Base-by-base conservation (phyloP, 495 filamentous ascomycete genomes). In the Margaritispora aquatica region DNA sequence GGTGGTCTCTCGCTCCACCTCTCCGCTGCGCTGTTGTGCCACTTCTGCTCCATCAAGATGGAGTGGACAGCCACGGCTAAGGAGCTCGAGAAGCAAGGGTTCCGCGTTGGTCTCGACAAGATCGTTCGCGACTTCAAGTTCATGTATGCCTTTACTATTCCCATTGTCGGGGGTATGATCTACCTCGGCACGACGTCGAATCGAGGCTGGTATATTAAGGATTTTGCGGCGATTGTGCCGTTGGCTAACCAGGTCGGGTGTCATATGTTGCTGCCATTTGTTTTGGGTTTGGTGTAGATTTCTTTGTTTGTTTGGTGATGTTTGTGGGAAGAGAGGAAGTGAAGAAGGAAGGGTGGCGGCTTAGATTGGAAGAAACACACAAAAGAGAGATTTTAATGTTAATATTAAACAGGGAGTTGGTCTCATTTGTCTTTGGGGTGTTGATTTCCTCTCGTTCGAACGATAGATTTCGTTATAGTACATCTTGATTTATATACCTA, bases 21-120 rank as follows among this genome's bases (percentile, higher is more conserved):
- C n/a, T 74, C 77, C 24, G 76, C 80, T 46, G 83, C 83, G 8
- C 69, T 87, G 29, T 59, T 84, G 24, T 78, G 73, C 54, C 84
- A 87, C 63, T 77, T 84, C 68, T 80, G 85, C 63, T 71, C 75
- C 69, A 76, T 86, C 64, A 75, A 81, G 61, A 85, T 85, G 75
- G 71, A 71, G 36, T 87, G 84, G 84, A 77, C 77, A 1, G 76
- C 82, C 9, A 87, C 84, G 1, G 77, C 83, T 23, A 81, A 80
- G 68, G 84, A 88, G 63, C 68, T 78, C 21, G 84, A 84, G 60
- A 67, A 68, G 24, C 66, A 24, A 22, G 57, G 57, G 8, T 62
- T 66, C 60, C 36, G 51, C 19, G 59, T 58, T 27, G 57, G 50
- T 26, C 11, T 63, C 20, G 26, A 55, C 23, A 49, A 50, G 26